Evolutionary conservation across 371 early-diverging fungal species (phyloP), one percentile per base, ranked within the genome.

Genomic region (Rhizopus stolonifer): DNA sequence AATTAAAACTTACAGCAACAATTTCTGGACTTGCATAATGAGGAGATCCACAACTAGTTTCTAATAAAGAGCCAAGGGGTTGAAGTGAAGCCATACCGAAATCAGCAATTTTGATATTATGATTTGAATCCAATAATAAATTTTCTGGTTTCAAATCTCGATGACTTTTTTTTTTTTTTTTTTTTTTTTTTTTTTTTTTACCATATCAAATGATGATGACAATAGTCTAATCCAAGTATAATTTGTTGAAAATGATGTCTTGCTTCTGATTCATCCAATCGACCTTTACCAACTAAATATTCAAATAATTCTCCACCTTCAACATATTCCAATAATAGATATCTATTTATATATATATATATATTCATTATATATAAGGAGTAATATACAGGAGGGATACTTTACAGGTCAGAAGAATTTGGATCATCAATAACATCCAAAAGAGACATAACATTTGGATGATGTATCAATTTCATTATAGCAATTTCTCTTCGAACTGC

Each of bases 71-170:
- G 9, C 88, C 86, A 21, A 79, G 53, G 15, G 83, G 85, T 61
- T 90, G 90, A 48, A 90, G 60, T 14, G 84, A 85, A 0, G 92
- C 92, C 90, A 92, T 89, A 32, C 92, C 91, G 61, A 90, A 92
- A 67, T 92, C 91, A 18, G 90, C 92, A 65, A 89, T 85, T 56
- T 91, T 93, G 61, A 94, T 86, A 44, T 83, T 86, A 46, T 75
- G 81, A 29, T 83, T 83, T 40, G 81, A 73, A 67, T 96, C 94
- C 21, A 99, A 74, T 56, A 99, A 79, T 32, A 99, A 74, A 60
- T 99, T 99, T 54, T 88, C 89, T 70, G 96, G 96, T 62, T 99
- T 99, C 23, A 99, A 74, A 71, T 99, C 99, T 49, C 99, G 86
- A 70, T 99, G 98, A 52, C 95, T 92, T 60, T 49, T 44, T 18